Evolutionary conservation across 1,139 yeast genomes (phyloP).

Genomic region (Komagataea norvegica): DNA sequence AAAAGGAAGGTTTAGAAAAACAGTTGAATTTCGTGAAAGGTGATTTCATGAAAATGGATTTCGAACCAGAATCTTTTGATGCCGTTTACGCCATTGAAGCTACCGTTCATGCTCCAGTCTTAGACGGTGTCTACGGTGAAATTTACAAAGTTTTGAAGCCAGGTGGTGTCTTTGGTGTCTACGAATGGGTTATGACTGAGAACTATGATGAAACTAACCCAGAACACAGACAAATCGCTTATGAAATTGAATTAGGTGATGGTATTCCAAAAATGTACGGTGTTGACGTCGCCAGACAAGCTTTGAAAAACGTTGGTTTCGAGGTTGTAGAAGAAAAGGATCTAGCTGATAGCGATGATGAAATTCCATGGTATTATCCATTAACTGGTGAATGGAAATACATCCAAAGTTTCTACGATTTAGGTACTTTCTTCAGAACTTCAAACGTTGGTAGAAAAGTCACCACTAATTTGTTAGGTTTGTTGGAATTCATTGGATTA

Average conservation of each 20-base stretch:
- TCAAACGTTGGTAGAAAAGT: conserved; percentile 78
- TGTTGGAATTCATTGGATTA: conserved; percentile 76
- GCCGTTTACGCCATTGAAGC: conserved; percentile 99
- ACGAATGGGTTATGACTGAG: conserved; percentile 99
- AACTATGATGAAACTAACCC: conserved; percentile 80
- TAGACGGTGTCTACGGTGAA: conserved; percentile 94
- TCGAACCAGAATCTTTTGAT: conserved; percentile 82
- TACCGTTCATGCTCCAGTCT: conserved; percentile 94
- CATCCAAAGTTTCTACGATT: conserved; percentile 73
- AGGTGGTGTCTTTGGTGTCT: conserved; percentile 95
- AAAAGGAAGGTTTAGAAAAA: conserved; percentile 57
- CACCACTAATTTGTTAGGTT: conserved; percentile 76
- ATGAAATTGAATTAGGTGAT: conserved; percentile 97
- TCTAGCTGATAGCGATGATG: conserved; percentile 78
- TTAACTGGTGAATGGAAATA: conserved; percentile 90
- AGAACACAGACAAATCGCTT: conserved; percentile 91
- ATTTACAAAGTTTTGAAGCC: conserved; percentile 95
- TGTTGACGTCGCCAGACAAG: conserved; percentile 80
- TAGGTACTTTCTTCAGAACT: conserved; percentile 85
- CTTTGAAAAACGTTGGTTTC: conserved; percentile 84
- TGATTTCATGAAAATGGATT: conserved; percentile 99
- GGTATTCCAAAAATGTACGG: conserved; percentile 97
- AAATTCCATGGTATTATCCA: conserved; percentile 97
- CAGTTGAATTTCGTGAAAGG: conserved; percentile 89
- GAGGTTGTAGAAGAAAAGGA: conserved; percentile 71